Evolutionary conservation across 768 basidiomycete genomes (phyloP).

Genomic region (Trametes villosa): DNA sequence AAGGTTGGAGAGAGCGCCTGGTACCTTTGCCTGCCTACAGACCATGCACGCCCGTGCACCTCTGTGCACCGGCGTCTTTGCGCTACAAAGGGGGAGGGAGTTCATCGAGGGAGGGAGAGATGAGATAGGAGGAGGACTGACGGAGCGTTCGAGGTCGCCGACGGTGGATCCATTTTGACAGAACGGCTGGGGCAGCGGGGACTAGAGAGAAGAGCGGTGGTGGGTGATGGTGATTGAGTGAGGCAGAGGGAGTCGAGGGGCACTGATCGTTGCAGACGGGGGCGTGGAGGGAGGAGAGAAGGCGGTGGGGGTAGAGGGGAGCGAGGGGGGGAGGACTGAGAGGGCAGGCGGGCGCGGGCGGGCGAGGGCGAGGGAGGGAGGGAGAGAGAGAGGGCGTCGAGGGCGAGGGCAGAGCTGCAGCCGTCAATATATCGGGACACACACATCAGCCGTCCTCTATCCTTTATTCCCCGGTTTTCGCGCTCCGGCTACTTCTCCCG

Average conservation of each 20-base stretch:
- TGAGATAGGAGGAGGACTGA: background rate
- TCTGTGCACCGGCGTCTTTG: conserved; percentile 49
- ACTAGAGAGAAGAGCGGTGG: conserved; percentile 14
- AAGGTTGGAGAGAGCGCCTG: conserved; percentile 17
- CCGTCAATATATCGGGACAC: background rate
- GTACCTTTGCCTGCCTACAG: conserved; percentile 82
- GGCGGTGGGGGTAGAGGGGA: background rate
- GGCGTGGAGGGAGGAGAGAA: background rate
- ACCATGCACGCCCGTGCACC: conserved; percentile 78
- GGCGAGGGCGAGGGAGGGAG: background rate
- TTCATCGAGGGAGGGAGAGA: background rate
- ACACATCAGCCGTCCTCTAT: background rate
- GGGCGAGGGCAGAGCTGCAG: background rate
- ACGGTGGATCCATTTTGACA: conserved; percentile 17
- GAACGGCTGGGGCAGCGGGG: conserved; percentile 1
- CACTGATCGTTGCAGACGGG: background rate
- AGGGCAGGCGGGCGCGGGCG: no score
- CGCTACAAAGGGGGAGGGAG: conserved; percentile 28
- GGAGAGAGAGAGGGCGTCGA: background rate
- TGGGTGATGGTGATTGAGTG: conserved; percentile 4
- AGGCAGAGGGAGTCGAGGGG: background rate
- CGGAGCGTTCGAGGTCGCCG: background rate
- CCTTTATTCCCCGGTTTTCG: conserved; percentile 23
- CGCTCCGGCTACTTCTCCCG: conserved; percentile 21
- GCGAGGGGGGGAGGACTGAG: background rate